phyloP scores from a whole-genome alignment of 75 land plant species.

The Selaginella tamariscina region DNA sequence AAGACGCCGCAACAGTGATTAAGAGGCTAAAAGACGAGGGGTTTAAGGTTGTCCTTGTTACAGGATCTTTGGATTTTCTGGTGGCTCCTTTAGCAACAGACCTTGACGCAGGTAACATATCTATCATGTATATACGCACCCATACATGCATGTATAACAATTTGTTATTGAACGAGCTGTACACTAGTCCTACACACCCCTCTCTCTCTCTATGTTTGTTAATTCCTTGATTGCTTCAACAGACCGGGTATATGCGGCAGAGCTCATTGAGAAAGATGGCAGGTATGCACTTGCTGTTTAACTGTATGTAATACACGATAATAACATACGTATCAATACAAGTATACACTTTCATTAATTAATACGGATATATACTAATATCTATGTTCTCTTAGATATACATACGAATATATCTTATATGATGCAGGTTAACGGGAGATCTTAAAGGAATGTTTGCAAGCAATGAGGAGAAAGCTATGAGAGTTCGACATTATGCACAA shows the following conservation, averaged over 20 bases:
- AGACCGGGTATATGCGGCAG: slow-evolving; percentile 27
- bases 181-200: no score
- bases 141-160: no score
- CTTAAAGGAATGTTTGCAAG: slow-evolving; percentile 24
- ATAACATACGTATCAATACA: no score
- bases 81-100: slow-evolving; percentile 26
- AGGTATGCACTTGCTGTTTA: slow-evolving; percentile 14
- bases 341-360: no score
- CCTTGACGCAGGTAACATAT: slow-evolving; percentile 28
- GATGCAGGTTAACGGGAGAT: slow-evolving; percentile 24
- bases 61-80: slow-evolving; percentile 24
- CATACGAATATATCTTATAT: not conserved
- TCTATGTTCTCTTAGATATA: no score
- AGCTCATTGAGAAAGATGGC: slow-evolving; percentile 22
- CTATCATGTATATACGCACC: no score
- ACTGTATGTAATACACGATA: no score
- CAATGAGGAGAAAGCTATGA: slow-evolving; percentile 24
- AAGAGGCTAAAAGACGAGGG: slow-evolving; percentile 15
- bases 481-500: slow-evolving; percentile 17
- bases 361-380: no score
- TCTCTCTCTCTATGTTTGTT: no score
- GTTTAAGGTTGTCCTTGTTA: slow-evolving; percentile 24
- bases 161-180: no score
- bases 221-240: not conserved
- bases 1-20: slow-evolving; percentile 19